Conservation (phyloP, 2,329 filamentous ascomycete species). For the Sporothrix inflata region DNA sequence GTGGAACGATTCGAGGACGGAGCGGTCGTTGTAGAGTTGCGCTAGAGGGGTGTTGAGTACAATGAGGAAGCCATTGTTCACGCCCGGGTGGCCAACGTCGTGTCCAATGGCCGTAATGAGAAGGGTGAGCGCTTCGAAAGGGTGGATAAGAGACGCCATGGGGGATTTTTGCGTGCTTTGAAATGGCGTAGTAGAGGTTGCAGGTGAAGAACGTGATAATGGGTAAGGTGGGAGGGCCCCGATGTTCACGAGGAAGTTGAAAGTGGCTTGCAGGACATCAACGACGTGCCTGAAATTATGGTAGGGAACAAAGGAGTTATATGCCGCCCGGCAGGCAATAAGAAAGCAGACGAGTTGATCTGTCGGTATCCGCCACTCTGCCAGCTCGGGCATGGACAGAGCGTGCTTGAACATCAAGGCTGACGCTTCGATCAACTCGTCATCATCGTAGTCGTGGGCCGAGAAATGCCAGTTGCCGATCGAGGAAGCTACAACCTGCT, state of each 20-base stretch:
- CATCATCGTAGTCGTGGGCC: conserved; percentile 85
- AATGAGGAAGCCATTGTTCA: conserved; percentile 96
- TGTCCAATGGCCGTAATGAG: conserved; percentile 96
- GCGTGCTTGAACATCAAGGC: conserved; percentile 89
- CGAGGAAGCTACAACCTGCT: conserved; percentile 66
- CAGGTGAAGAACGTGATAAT: background rate
- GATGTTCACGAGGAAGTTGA: conserved; percentile 83
- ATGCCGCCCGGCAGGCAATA: conserved; percentile 86
- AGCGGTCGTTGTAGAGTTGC: conserved; percentile 95
- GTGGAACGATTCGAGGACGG: conserved; percentile 95
- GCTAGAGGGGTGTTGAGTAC: conserved; percentile 90
- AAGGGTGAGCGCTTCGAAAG: conserved; percentile 85
- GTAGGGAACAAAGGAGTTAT: conserved; percentile 94
- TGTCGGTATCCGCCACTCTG: conserved; percentile 78
- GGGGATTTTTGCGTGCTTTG: conserved; percentile 71
- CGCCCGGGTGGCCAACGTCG: conserved; percentile 94
- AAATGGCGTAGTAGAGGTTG: conserved; percentile 65
- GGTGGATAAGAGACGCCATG: conserved; percentile 75
- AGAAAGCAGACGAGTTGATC: conserved; percentile 84
- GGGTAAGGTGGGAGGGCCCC: conserved; percentile 74
- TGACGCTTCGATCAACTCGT: conserved; percentile 86
- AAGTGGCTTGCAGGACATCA: conserved; percentile 91
- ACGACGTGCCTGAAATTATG: conserved; percentile 98
- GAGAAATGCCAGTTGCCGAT: conserved; percentile 86
- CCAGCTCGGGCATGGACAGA: conserved; percentile 77